Evolutionary conservation across 176 grass and related monocot species (phyloP).

Genomic region (Avena eriantha): DNA sequence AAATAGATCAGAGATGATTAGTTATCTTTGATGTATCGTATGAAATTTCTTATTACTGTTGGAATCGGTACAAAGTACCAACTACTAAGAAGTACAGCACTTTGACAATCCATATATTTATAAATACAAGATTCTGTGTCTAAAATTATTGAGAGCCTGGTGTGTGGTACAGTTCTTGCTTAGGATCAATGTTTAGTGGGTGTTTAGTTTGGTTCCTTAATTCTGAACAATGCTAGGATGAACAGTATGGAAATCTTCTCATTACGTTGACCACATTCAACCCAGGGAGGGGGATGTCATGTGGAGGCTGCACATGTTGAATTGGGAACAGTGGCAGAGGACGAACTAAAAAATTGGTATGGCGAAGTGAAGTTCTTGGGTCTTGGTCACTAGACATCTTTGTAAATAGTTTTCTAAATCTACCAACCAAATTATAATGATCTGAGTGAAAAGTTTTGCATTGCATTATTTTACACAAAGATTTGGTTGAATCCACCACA

Average conservation of each 20-base stretch:
- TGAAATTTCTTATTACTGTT: slow-evolving; percentile 14
- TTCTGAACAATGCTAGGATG: slow-evolving; percentile 14
- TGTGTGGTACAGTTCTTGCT: background rate
- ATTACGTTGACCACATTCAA: slow-evolving; percentile 13
- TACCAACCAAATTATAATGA: too few species aligned
- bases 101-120: slow-evolving; percentile 3
- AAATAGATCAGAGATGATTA: background rate
- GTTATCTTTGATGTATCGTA: background rate
- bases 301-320: slow-evolving; percentile 1
- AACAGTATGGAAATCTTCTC: slow-evolving; percentile 5
- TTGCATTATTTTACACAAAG: too few species aligned
- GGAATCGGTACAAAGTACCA: background rate
- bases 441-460: too few species aligned
- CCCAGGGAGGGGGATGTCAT: slow-evolving; percentile 9
- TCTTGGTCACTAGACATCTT: too few species aligned
- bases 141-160: slow-evolving; percentile 14
- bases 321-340: background rate
- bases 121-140: background rate
- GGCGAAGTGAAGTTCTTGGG: too few species aligned
- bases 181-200: slow-evolving; percentile 22
- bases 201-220: slow-evolving; percentile 15
- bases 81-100: background rate
- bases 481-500: too few species aligned
- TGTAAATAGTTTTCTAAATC: too few species aligned
- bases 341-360: too few species aligned